Conservation (phyloP, 2,329 filamentous ascomycete species). For the Fusarium dlaminii region DNA sequence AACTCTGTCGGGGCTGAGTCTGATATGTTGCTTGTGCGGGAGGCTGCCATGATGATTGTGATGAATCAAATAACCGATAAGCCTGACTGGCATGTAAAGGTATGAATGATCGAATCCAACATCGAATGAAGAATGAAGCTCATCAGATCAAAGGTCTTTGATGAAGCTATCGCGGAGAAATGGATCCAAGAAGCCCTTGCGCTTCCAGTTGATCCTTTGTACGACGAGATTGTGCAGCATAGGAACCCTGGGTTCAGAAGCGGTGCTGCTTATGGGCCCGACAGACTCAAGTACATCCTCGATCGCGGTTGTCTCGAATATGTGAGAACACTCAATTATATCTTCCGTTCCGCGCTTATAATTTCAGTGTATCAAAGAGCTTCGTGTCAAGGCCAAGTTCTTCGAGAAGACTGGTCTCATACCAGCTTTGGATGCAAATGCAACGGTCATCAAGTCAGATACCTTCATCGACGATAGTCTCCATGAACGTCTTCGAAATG, state of each 20-base stretch:
- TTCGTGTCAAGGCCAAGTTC: conserved; percentile 57
- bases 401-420: conserved; percentile 52
- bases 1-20: not conserved
- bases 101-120: not conserved
- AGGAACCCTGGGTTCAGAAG: not conserved
- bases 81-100: conserved; percentile 38
- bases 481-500: conserved; percentile 1
- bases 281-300: conserved; percentile 13
- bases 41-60: conserved; percentile 41
- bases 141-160: not conserved
- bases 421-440: conserved; percentile 35
- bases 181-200: conserved; percentile 30
- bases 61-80: conserved; percentile 44
- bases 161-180: conserved; percentile 4
- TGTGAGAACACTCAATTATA: not conserved
- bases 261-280: not conserved
- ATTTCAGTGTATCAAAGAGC: conserved; percentile 47
- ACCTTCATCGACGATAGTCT: conserved; percentile 16
- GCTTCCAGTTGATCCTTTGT: conserved; percentile 3
- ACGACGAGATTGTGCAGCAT: not conserved
- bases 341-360: not conserved
- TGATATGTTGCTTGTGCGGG: conserved; percentile 16
- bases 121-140: not conserved
- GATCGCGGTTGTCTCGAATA: conserved; percentile 28
- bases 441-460: conserved; percentile 38